phyloP scores from a whole-genome alignment of 163 green algal species.

The Chloromonas sp. region DNA sequence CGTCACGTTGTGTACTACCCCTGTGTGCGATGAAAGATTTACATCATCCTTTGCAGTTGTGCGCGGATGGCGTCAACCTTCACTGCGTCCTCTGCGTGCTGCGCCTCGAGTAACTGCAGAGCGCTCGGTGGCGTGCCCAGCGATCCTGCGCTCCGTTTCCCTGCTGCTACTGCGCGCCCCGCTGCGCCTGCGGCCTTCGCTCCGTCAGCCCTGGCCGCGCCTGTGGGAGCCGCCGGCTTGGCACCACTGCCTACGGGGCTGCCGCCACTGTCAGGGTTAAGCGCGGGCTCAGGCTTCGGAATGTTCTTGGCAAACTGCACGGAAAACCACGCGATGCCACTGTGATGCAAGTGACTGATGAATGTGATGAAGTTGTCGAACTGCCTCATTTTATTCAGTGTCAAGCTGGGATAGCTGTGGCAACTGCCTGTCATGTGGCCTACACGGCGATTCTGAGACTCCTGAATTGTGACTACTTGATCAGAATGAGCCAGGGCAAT shows the following conservation, averaged over 20 bases:
- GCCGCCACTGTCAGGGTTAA: background rate
- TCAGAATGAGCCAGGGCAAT: background rate
- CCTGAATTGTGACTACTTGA: background rate
- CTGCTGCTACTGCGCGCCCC: background rate
- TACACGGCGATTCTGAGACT: no score
- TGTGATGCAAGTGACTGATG: background rate
- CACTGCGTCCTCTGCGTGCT: conserved; percentile 32
- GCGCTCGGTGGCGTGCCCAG: conserved; percentile 4
- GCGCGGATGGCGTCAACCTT: conserved; percentile 42
- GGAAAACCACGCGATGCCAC: background rate
- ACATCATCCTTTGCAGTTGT: conserved; percentile 26
- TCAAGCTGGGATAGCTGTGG: background rate
- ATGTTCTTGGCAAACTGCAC: conserved; percentile 40
- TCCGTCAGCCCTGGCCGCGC: no score
- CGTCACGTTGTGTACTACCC: no score
- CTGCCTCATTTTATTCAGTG: background rate
- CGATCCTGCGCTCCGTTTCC: background rate
- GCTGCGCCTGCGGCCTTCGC: no score
- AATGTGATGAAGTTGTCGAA: background rate
- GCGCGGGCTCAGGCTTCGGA: conserved; percentile 26
- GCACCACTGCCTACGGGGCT: background rate
- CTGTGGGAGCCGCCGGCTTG: no score
- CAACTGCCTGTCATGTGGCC: background rate
- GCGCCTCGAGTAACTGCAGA: conserved; percentile 35
- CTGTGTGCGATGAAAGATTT: background rate